A percentile compares a stretch with the other conserved stretches of the same genome.
phyloP scores from a whole-genome alignment of 1,139 yeast species.

The Suhomyces guaymorum region DNA sequence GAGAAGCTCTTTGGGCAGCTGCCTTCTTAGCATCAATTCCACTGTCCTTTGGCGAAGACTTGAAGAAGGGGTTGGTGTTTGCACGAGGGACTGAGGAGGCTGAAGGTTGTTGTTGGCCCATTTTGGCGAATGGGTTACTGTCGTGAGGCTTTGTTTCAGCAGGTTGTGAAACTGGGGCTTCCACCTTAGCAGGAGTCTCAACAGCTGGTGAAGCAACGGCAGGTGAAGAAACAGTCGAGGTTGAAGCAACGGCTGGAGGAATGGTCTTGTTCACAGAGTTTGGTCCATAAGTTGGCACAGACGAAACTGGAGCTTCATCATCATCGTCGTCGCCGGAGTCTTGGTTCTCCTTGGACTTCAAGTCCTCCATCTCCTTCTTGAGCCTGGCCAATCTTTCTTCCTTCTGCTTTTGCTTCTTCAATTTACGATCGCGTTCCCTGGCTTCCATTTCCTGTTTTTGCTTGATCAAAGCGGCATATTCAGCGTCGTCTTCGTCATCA shows the following conservation, averaged over 20 bases:
- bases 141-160: conserved; percentile 24
- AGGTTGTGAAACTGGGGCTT: conserved; percentile 1
- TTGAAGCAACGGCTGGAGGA: neutral
- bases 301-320: conserved; percentile 34
- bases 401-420: conserved; percentile 50
- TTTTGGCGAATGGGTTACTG: conserved; percentile 43
- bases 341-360: conserved; percentile 38
- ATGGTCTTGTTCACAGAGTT: conserved; percentile 12
- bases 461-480: conserved; percentile 45
- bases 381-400: conserved; percentile 63
- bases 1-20: conserved; percentile 64
- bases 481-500: conserved; percentile 48
- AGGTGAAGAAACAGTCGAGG: neutral
- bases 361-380: conserved; percentile 63
- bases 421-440: conserved; percentile 48
- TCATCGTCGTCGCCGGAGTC: conserved; percentile 42
- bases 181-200: neutral
- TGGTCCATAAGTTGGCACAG: conserved; percentile 35
- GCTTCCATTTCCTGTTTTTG: conserved; percentile 53
- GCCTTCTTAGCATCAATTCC: conserved; percentile 54
- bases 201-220: neutral
- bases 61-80: conserved; percentile 51
- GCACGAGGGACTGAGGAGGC: conserved; percentile 17
- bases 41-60: conserved; percentile 36
- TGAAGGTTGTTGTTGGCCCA: conserved; percentile 13